A percentile compares a stretch with the other conserved stretches of the same genome.
These are phyloP conservation scores for Bruguiera sexangula DNA, from an alignment of 345 rosid species.

Conservation along the genomic window DNA sequence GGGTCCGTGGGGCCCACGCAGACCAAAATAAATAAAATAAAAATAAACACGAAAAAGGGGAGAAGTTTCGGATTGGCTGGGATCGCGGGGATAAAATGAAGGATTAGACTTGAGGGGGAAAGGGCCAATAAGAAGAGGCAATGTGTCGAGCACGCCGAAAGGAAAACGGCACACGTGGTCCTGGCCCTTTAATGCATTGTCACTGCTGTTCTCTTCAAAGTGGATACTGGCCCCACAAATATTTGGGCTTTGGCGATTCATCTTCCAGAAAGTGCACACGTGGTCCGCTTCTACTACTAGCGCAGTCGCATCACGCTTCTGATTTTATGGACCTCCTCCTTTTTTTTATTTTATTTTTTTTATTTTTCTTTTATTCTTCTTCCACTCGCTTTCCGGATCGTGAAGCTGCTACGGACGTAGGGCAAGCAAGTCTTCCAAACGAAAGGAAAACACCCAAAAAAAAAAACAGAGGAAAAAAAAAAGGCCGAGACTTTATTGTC, in stretches of 20 bases:
- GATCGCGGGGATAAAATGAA: neutral
- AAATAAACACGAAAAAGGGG: neutral
- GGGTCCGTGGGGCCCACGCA: slow-evolving; percentile 11
- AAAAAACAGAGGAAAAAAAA: neutral
- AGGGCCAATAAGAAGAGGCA: slow-evolving; percentile 11
- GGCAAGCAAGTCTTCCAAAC: no score
- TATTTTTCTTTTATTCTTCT: neutral
- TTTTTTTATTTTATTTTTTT: no score
- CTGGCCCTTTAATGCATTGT: neutral
- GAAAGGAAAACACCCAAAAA: neutral
- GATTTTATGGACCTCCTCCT: neutral
- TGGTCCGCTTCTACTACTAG: slow-evolving; percentile 19
- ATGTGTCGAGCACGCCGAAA: slow-evolving; percentile 23
- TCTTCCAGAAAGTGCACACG: slow-evolving; percentile 36
- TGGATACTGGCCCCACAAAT: slow-evolving; percentile 14
- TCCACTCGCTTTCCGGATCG: slow-evolving; percentile 9
- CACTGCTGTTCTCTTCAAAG: slow-evolving; percentile 5
- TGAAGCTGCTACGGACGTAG: neutral
- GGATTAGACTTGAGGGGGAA: neutral
- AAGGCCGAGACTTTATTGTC: no score
- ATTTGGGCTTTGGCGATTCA: neutral
- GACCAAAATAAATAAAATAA: neutral
- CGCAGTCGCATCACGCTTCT: neutral
- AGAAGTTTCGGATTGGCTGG: neutral
- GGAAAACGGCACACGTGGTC: slow-evolving; percentile 19